These are phyloP conservation scores for Coemansia sp. DNA, from an alignment of 192 early-diverging fungal genomes.

Conservation along the genomic window DNA sequence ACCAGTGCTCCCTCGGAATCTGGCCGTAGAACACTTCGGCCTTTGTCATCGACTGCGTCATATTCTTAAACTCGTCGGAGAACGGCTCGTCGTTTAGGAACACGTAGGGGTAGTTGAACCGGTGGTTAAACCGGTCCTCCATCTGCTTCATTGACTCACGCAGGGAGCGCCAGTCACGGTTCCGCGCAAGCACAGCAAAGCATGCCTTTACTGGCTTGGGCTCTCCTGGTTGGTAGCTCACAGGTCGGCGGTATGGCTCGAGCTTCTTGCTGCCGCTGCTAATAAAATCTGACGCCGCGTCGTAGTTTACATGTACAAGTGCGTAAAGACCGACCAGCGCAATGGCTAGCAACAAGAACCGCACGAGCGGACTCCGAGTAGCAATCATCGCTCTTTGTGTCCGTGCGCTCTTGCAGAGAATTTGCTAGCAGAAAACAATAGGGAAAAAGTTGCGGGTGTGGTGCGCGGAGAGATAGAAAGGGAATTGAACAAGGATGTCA, in stretches of 20 bases:
- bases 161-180: constrained; percentile 65
- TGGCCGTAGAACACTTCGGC: constrained; percentile 61
- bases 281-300: constrained; percentile 21
- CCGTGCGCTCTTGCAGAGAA: too few species aligned
- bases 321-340: constrained; percentile 18
- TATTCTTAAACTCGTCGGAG: constrained; percentile 61
- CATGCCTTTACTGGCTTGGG: constrained; percentile 55
- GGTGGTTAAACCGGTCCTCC: constrained; percentile 76
- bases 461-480: neutral
- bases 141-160: constrained; percentile 63
- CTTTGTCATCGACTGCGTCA: constrained; percentile 55
- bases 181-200: constrained; percentile 69
- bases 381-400: constrained; percentile 14
- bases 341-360: constrained; percentile 34
- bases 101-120: constrained; percentile 79
- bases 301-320: constrained; percentile 42
- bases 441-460: neutral
- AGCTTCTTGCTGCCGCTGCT: constrained; percentile 9
- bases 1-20: constrained; percentile 71
- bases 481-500: neutral
- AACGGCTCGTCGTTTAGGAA: constrained; percentile 80
- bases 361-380: constrained; percentile 31
- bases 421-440: constrained; percentile 1
- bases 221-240: constrained; percentile 37
- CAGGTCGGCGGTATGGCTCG: constrained; percentile 13